Evolutionary conservation across 192 early-diverging fungal genomes (phyloP).

Genomic region (Coemansia sp.): DNA sequence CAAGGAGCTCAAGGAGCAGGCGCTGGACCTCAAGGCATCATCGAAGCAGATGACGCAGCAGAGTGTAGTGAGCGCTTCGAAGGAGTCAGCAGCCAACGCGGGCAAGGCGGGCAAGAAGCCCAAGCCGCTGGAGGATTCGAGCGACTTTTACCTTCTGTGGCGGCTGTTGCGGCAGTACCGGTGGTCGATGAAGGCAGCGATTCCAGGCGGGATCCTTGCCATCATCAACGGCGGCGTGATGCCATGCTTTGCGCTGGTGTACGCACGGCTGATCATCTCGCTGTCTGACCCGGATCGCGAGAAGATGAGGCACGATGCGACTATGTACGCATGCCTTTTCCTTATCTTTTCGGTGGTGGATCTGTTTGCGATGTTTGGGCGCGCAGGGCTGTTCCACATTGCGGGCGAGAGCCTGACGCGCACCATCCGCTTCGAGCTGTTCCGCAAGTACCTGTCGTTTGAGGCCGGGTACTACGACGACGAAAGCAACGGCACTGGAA

Average conservation of each 20-base stretch:
- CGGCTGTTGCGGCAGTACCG: conserved; percentile 24
- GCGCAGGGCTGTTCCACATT: conserved; percentile 58
- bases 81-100: background rate
- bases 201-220: conserved; percentile 36
- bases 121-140: conserved; percentile 20
- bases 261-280: conserved; percentile 41
- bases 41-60: conserved; percentile 13
- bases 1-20: conserved; percentile 39
- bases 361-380: conserved; percentile 57
- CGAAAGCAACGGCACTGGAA: conserved; percentile 67
- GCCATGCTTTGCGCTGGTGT: conserved; percentile 77
- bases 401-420: conserved; percentile 65
- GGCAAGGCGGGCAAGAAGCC: background rate
- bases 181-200: conserved; percentile 27
- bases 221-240: conserved; percentile 66
- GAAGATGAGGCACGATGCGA: conserved; percentile 31
- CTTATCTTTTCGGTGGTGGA: conserved; percentile 52
- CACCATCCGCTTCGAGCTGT: conserved; percentile 61
- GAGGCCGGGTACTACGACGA: conserved; percentile 76
- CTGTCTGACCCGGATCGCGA: conserved; percentile 24
- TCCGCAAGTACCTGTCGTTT: conserved; percentile 66
- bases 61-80: background rate
- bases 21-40: conserved; percentile 30
- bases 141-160: conserved; percentile 26
- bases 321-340: conserved; percentile 48